Base-by-base conservation (phyloP, 176 grass and related monocot species). In the Musa schizocarpa region DNA sequence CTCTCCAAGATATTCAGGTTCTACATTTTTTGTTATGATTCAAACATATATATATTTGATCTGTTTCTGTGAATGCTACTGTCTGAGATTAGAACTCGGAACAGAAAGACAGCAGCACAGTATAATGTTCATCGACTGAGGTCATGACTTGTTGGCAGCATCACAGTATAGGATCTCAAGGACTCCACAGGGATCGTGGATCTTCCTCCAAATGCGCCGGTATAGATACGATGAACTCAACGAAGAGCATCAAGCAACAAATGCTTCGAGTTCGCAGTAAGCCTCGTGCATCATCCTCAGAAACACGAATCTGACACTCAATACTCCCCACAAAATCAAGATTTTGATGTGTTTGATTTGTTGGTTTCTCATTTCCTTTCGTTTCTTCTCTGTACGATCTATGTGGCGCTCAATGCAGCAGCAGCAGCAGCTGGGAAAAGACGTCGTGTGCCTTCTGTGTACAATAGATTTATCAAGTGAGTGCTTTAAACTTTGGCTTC, bases 381-480 rank as follows among this genome's bases (percentile, higher is more conserved):
- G 34, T 4, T 43, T 43, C 34, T 43, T 6, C 34, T 4, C 34
- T 43, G 34, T 6, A 5, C 4, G 34, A 6, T 43, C 34, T 6
- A 57, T 57, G 54, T 3, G 13, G 16, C 9, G 20, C 13, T 21
- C 14, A 62, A 19, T 62, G 20, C 20, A 62, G 6, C 9, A 17
- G 14, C 55, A 19, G 10, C 69, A 88, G 85, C 82, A 58, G 77
- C 85, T 11, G 80, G 85, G 80, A 91, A 91, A 70, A 91, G 85
- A 66, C 89, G 83, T 22, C 82, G 89, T 11, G 70, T 88, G 82
- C 89, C 89, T 21, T 91, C 89, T 57, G 89, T 85, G 17, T 91
- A 91, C 54, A 91, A 91, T 27, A 74, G 82, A 78, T 91, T 91
- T 81, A 91, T 88, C 65, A 91, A 91, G 85, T 91, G 65, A 91